A percentile compares a stretch with the other conserved stretches of the same genome.
Conservation (phyloP, 23 red algal species). For the Gracilaria vermiculophylla region DNA sequence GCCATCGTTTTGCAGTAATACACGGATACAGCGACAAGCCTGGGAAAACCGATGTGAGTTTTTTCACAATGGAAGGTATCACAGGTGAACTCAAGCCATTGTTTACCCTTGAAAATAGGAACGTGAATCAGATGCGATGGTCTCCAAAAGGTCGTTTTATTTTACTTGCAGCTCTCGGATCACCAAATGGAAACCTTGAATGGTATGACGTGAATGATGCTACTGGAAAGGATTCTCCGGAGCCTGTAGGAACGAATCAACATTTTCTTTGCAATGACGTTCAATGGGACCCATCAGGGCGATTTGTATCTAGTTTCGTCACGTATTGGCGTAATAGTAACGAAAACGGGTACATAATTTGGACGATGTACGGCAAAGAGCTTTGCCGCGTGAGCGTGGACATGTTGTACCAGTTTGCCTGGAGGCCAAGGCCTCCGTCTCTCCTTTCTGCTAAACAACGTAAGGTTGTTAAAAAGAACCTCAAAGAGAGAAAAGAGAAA, state of each 20-base stretch:
- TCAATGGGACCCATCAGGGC: slow-evolving; percentile 92
- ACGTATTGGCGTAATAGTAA: slow-evolving; percentile 69
- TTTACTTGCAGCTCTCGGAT: slow-evolving; percentile 81
- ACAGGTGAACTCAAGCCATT: slow-evolving; percentile 69
- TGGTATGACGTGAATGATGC: slow-evolving; percentile 91
- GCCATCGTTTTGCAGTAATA: slow-evolving; percentile 87
- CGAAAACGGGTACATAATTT: slow-evolving; percentile 94
- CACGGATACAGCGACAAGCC: slow-evolving; percentile 71
- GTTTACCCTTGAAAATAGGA: slow-evolving; percentile 81
- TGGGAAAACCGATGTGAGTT: slow-evolving; percentile 73
- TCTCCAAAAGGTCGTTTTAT: slow-evolving; percentile 88
- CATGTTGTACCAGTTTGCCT: slow-evolving; percentile 87
- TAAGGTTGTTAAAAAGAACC: slow-evolving; percentile 77
- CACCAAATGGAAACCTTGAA: slow-evolving; percentile 81
- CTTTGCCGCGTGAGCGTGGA: slow-evolving; percentile 49
- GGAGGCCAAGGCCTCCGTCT: slow-evolving; percentile 85
- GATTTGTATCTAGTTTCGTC: slow-evolving; percentile 83
- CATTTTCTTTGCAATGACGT: slow-evolving; percentile 88
- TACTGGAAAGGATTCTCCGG: slow-evolving; percentile 19
- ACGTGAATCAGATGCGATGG: slow-evolving; percentile 84
- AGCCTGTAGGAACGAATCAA: slow-evolving; percentile 81
- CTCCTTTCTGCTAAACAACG: slow-evolving; percentile 72
- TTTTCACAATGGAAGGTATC: slow-evolving; percentile 80
- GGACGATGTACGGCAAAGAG: slow-evolving; percentile 89
- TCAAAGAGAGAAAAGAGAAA: slow-evolving; percentile 75